These are phyloP conservation scores for Chiua virens DNA, from an alignment of 768 basidiomycete species.

Conservation along the genomic window DNA sequence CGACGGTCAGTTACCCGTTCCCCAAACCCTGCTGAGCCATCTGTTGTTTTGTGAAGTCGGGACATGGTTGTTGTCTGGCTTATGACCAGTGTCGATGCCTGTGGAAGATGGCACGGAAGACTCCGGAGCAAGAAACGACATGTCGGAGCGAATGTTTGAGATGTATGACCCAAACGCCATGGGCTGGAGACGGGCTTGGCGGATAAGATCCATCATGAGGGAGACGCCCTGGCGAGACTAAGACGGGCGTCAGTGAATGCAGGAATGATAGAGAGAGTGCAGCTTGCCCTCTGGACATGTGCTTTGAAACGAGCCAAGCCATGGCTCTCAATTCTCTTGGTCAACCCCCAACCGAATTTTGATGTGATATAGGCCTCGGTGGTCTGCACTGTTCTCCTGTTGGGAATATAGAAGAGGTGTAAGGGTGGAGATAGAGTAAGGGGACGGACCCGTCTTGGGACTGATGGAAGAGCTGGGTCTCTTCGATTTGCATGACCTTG, in stretches of 20 bases:
- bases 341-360: constrained; percentile 87
- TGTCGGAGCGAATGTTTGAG: constrained; percentile 34
- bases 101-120: constrained; percentile 13
- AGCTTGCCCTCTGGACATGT: constrained; percentile 77
- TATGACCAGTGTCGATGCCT: constrained; percentile 12
- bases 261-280: background rate
- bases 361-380: constrained; percentile 89
- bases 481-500: constrained; percentile 91
- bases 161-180: constrained; percentile 43
- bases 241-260: background rate
- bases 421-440: background rate
- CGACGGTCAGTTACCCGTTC: constrained; percentile 13
- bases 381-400: constrained; percentile 76
- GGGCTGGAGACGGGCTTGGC: constrained; percentile 68
- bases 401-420: background rate
- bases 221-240: constrained; percentile 89
- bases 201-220: constrained; percentile 73
- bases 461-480: constrained; percentile 72
- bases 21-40: constrained; percentile 30
- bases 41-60: constrained; percentile 12
- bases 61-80: constrained; percentile 14
- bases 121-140: constrained; percentile 28
- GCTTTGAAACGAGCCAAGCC: constrained; percentile 84
- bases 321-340: constrained; percentile 83
- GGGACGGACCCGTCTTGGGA: constrained; percentile 63